Base-by-base conservation (phyloP, 352 stramenopile genomes). In the Thalassiosira oceanica region DNA sequence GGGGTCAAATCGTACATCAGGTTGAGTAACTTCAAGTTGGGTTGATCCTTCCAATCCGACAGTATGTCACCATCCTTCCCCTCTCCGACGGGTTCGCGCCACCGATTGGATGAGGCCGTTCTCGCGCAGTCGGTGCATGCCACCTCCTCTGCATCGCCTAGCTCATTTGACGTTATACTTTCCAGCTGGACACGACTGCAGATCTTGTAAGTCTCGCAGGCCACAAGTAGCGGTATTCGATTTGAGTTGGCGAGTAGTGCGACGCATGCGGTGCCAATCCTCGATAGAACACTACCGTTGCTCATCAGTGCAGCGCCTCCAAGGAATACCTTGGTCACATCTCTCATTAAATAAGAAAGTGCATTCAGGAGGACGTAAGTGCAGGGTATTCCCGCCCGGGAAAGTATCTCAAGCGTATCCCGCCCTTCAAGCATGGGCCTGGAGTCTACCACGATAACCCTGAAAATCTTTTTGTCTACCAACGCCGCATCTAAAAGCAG, bases 141-240 rank as follows among this genome's bases (percentile, higher is more conserved):
- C 2, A 90, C 63, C 45, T 77, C 92, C 58, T 95, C 91, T 7
- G 95, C 92, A 85, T 98, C 88, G n/a, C 94, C 94, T 27, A 98
- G 77, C 74, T 99, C 96, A 79, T 99, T 99, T 74, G 96, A 89
- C 7, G 94, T 97, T 61, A 99, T 97, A 35, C 92, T 94, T 69
- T 99, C 96, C 31, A 99, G 83, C 78, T 99, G 96, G 21, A 99
- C 94, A 28, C 94, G 91, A 65, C 97, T 95, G 13, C 77, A 92
- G 66, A 96, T 95, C 74, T 99, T 99, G 90, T 99, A 99, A 24
- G 95, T 98, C 86, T 99, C 96, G 69, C 94, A 97, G 66, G 93
- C 98, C 36, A 99, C 96, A 10, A 99, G 87, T 26, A 98, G 94
- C 0, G 96, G 96, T 36, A 98, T 93, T 55, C 98, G 94, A 50